Percentiles rank a stretch among this genome's conserved stretches.
Conservation (phyloP, 73 alveolate species). For the Stentor roeselii region DNA sequence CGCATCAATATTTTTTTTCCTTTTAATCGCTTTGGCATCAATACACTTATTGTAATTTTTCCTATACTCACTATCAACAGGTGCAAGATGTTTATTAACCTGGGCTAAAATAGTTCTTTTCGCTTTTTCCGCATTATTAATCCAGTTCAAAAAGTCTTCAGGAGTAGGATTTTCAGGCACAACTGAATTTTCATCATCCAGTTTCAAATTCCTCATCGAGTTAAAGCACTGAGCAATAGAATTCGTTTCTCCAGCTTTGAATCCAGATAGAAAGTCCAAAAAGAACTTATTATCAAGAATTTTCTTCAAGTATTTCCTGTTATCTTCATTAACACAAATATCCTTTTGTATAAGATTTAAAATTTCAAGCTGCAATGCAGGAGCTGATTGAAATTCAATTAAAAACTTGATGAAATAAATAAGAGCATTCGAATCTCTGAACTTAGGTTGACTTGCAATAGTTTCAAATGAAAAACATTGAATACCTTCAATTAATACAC, state of each 20-base stretch:
- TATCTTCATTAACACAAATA: constrained; percentile 15
- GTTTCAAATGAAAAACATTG: neutral
- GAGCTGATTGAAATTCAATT: constrained; percentile 1
- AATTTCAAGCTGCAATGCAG: constrained; percentile 6
- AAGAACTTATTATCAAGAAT: neutral
- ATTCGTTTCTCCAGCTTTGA: neutral
- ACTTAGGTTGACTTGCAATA: neutral
- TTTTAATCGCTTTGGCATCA: neutral
- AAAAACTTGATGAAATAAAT: neutral
- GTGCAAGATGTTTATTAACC: neutral
- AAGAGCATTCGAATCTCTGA: constrained; percentile 14
- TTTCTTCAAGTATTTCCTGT: neutral
- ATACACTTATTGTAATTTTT: neutral
- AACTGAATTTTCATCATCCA: neutral
- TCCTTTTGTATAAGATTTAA: constrained; percentile 11
- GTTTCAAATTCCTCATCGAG: neutral
- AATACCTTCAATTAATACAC: neutral
- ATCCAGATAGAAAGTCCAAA: constrained; percentile 3
- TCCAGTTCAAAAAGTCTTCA: constrained; percentile 6
- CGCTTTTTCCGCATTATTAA: neutral
- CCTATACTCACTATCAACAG: constrained; percentile 8
- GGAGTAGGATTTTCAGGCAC: constrained; percentile 4
- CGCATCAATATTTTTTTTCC: constrained; percentile 21
- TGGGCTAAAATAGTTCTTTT: neutral
- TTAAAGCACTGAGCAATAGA: constrained; percentile 24